These are phyloP conservation scores for Licmophora abbreviata DNA, from an alignment of 108 stramenopile genomes.

Conservation along the genomic window DNA sequence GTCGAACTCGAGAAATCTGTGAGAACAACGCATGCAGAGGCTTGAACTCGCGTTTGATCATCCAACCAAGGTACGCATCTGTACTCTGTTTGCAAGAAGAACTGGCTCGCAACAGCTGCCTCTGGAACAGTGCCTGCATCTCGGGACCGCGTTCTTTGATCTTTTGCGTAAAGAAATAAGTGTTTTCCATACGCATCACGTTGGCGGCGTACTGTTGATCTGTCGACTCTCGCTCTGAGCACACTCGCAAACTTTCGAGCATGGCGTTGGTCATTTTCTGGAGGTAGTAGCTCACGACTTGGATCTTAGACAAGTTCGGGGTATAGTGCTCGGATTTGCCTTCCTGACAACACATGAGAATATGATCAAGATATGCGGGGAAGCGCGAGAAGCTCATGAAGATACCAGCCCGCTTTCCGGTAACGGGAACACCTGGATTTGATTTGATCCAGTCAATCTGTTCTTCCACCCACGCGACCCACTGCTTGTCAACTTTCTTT, in stretches of 20 bases:
- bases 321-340: constrained; percentile 56
- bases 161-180: constrained; percentile 77
- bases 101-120: constrained; percentile 72
- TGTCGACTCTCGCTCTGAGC: constrained; percentile 67
- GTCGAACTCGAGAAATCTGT: constrained; percentile 67
- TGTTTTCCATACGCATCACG: constrained; percentile 88
- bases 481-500: constrained; percentile 82
- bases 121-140: constrained; percentile 60
- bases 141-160: constrained; percentile 69
- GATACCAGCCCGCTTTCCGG: constrained; percentile 80
- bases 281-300: constrained; percentile 79
- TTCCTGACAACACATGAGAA: constrained; percentile 69
- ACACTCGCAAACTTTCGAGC: constrained; percentile 65
- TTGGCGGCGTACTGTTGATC: constrained; percentile 84
- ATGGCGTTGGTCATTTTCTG: constrained; percentile 86
- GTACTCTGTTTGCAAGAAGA: constrained; percentile 78
- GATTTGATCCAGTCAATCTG: constrained; percentile 82
- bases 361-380: constrained; percentile 77
- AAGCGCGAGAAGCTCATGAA: constrained; percentile 72
- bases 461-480: constrained; percentile 82
- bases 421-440: constrained; percentile 74
- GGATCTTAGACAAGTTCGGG: constrained; percentile 71
- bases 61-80: constrained; percentile 87
- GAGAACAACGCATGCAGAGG: constrained; percentile 80
- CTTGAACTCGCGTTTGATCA: constrained; percentile 88